Evolutionary conservation across 2,329 filamentous ascomycete species (phyloP).

Genomic region (Trichoderma koningii): DNA sequence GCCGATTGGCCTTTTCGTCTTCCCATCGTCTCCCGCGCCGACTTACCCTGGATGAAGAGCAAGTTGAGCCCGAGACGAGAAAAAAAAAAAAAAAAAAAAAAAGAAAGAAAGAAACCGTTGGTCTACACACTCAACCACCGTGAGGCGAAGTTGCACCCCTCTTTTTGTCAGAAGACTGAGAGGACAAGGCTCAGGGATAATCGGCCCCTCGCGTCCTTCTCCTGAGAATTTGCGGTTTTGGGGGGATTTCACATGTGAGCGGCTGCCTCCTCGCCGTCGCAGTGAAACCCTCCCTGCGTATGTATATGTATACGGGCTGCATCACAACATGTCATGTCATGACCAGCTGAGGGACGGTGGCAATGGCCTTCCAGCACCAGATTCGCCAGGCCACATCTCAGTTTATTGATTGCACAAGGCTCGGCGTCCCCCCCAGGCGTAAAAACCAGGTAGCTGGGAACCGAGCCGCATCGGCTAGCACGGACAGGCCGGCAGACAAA

Average conservation of each 20-base stretch:
- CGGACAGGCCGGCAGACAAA: conserved; percentile 25
- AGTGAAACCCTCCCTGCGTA: not conserved
- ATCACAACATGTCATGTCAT: not conserved
- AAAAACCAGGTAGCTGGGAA: conserved; percentile 27
- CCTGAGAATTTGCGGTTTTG: not conserved
- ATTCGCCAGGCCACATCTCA: conserved; percentile 20
- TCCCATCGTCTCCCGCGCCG: not conserved
- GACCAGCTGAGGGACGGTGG: conserved; percentile 12
- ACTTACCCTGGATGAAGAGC: conserved; percentile 12
- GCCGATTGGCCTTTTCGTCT: conserved; percentile 19
- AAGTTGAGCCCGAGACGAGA: too few relatives aligned
- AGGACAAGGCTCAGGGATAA: not conserved
- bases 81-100: too few relatives aligned
- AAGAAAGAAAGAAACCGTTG: too few relatives aligned
- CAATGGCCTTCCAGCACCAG: conserved; percentile 12
- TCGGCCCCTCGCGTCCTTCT: not conserved
- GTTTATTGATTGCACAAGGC: not conserved
- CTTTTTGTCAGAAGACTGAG: not conserved
- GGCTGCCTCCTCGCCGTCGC: not conserved
- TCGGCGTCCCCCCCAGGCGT: not conserved
- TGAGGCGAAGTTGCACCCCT: not conserved
- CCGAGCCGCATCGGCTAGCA: conserved; percentile 26
- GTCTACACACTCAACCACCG: not conserved
- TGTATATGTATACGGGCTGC: not conserved
- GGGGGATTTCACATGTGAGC: too few relatives aligned